A percentile compares a stretch with the other conserved stretches of the same genome.
phyloP scores from a whole-genome alignment of 345 rosid species.

The Syzygium aqueum region DNA sequence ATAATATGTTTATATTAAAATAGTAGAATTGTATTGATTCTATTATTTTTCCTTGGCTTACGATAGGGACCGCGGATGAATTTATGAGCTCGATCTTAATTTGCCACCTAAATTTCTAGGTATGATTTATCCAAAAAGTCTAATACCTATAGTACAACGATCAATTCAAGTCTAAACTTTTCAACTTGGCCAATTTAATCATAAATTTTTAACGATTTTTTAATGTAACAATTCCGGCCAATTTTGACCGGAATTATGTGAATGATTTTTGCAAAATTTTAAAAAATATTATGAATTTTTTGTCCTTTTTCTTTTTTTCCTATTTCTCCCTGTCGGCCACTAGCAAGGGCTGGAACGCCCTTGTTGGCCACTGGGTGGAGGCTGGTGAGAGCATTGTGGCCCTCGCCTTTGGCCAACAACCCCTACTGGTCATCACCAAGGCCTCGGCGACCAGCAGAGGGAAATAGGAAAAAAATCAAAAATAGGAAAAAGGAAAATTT shows the following conservation, averaged over 20 bases:
- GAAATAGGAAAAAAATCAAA: too few relatives aligned
- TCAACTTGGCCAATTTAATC: neutral
- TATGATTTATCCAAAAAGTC: neutral
- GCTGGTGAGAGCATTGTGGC: neutral
- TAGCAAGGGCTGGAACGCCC: neutral
- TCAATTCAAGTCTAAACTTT: neutral
- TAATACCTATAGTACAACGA: neutral
- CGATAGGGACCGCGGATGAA: neutral
- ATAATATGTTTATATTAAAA: neutral
- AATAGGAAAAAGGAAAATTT: too few relatives aligned
- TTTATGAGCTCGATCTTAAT: neutral
- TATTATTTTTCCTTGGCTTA: neutral
- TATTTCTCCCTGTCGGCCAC: neutral
- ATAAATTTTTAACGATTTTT: neutral
- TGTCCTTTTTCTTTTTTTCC: too few relatives aligned
- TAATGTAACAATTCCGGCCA: too few relatives aligned
- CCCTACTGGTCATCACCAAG: rapidly evolving
- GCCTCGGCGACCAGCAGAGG: neutral
- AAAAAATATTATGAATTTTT: too few relatives aligned
- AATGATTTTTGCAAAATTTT: neutral
- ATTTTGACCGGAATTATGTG: neutral
- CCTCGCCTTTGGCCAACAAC: neutral
- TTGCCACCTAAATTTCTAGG: neutral
- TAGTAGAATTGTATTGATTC: neutral
- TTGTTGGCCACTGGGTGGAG: neutral